These are phyloP conservation scores for Perilla frutescens DNA, from an alignment of 257 asterid genomes.

Conservation along the genomic window DNA sequence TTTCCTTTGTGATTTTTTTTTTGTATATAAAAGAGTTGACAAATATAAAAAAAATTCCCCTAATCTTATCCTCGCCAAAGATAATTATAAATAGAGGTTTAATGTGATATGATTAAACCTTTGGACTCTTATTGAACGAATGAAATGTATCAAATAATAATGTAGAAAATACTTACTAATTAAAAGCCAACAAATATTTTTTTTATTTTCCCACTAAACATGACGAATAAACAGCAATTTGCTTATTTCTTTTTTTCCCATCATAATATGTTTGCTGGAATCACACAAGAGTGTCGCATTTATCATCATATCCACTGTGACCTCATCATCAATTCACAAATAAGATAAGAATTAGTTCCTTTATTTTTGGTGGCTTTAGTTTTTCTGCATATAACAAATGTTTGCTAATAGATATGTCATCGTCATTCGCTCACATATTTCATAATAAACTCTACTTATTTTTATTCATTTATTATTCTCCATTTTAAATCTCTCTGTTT, in stretches of 20 bases:
- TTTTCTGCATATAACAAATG: not conserved
- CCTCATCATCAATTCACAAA: not conserved
- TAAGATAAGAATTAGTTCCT: conserved; percentile 14
- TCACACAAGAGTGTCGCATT: not conserved
- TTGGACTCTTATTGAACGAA: not conserved
- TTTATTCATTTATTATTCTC: not conserved
- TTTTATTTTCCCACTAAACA: not conserved
- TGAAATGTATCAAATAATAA: not conserved
- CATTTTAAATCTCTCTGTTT: not conserved
- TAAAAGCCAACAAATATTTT: not conserved
- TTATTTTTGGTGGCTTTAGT: not conserved
- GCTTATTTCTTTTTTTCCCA: not conserved
- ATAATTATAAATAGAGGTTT: not conserved
- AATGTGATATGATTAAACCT: not conserved
- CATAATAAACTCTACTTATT: not conserved
- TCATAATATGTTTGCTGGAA: not conserved
- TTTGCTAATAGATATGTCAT: conserved; percentile 1
- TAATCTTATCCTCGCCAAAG: conserved; percentile 9
- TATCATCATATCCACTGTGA: conserved; percentile 23
- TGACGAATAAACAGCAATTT: not conserved
- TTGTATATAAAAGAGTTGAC: not conserved
- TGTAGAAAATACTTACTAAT: not conserved
- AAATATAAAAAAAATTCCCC: not conserved
- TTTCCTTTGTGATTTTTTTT: not conserved
- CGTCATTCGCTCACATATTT: not conserved